A percentile compares a stretch with the other conserved stretches of the same genome.
phyloP scores from a whole-genome alignment of 352 stramenopile species.

The Phytophthora uliginosa region DNA sequence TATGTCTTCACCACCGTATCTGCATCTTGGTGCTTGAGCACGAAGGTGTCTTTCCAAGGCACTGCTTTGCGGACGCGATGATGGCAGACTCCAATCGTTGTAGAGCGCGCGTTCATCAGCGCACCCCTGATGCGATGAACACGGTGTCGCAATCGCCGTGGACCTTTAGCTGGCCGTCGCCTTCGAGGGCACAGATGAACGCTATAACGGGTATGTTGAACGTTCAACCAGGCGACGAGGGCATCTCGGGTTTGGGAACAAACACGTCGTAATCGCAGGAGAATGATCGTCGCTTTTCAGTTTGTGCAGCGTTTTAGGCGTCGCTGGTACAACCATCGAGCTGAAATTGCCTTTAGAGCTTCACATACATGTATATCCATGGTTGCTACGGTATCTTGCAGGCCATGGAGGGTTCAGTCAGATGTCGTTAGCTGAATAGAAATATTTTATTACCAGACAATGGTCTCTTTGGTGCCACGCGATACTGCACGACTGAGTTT shows the following conservation, averaged over 20 bases:
- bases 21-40: too few species aligned
- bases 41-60: not conserved
- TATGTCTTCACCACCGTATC: too few species aligned
- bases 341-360: too few species aligned
- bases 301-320: not conserved
- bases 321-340: too few species aligned
- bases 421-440: too few species aligned
- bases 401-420: too few species aligned
- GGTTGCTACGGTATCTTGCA: too few species aligned
- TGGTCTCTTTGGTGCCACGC: not conserved
- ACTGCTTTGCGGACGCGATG: not conserved
- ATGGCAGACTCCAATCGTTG: not conserved
- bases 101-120: slow-evolving; percentile 8
- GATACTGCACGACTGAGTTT: not conserved
- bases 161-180: slow-evolving; percentile 1
- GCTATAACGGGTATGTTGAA: slow-evolving; percentile 1
- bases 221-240: not conserved
- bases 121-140: slow-evolving; percentile 10
- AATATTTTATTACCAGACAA: not conserved
- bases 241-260: not conserved
- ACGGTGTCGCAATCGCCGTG: slow-evolving; percentile 3
- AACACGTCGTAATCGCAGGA: slow-evolving; percentile 8
- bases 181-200: slow-evolving; percentile 3
- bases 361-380: not conserved
- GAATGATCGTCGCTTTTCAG: slow-evolving; percentile 4